Evolutionary conservation across 1,284 basidiomycete genomes (phyloP), one percentile per base, ranked within the genome.

Genomic region (Psilocybe mexicana): DNA sequence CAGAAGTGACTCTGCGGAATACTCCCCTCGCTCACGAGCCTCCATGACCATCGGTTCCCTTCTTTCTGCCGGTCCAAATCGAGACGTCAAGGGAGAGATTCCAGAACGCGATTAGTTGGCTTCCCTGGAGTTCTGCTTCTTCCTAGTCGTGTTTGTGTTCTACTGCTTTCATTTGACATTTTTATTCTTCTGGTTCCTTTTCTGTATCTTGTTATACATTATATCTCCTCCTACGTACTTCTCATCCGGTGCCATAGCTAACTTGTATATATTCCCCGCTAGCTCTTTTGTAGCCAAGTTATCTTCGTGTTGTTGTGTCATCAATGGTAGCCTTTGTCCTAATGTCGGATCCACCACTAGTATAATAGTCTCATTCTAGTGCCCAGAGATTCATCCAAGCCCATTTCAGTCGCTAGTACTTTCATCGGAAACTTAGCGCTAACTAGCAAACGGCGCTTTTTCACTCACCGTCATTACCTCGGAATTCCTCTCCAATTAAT

Each of bases 11-110:
- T 78, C 77, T 23, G 76, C 74, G 30, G 76, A 77, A 58, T 76
- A 76, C 58, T 80, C 79, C 8, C 79, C 79, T 43, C 76, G 77
- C 36, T 77, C 80, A 43, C 71, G 76, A 47, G 72, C 73, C 24
- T 79, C 79, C 18, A 81, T 80, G 79, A 76, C 77, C 43, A 81
- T 81, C 59, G 79, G 77, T 25, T 79, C 78, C 2, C 63, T 81
- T n/a, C 69, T 81, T 6, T 76, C 78, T 54, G 66, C 72, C 51
- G 69, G 73, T 25, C 74, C 74, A 59, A 70, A 65, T 64, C 68
- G 73, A 65, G 71, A 72, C 54, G 62, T 63, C 50, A 70, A 69
- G 45, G 68, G 67, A 48, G 72, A 76, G 62, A 63, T 60, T 43
- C 51, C 60, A 54, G 69, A 71, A 43, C 65, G 67, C 28, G 70